phyloP scores from a whole-genome alignment of 179 eudicot genomes.

The Vitellaria paradoxa region DNA sequence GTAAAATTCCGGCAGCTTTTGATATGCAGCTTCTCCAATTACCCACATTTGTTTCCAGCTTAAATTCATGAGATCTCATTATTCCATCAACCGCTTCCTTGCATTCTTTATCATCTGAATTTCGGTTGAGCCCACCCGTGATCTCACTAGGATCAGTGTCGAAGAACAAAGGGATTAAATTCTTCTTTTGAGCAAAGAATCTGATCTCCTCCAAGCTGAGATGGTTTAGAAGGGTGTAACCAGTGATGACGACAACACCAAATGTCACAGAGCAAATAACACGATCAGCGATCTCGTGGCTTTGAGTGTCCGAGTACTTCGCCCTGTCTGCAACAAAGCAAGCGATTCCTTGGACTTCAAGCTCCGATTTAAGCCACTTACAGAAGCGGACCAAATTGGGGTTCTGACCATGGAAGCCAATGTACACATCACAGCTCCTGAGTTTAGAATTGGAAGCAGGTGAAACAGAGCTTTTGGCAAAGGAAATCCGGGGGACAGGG shows the following conservation, averaged over 20 bases:
- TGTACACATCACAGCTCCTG: conserved; percentile 84
- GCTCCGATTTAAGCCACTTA: conserved; percentile 93
- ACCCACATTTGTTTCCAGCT: conserved; percentile 56
- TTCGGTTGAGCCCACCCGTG: conserved; percentile 25
- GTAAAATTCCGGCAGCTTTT: conserved; percentile 57
- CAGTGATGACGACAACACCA: conserved; percentile 70
- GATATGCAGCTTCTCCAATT: conserved; percentile 74
- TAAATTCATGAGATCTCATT: conserved; percentile 51
- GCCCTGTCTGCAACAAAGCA: conserved; percentile 83
- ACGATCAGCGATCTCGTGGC: conserved; percentile 86
- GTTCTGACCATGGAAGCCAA: conserved; percentile 73
- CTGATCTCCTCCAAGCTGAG: conserved; percentile 69
- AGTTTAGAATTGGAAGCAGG: conserved; percentile 66
- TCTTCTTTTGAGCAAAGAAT: conserved; percentile 84
- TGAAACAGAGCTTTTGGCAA: conserved; percentile 58
- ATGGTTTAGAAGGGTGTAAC: conserved; percentile 47
- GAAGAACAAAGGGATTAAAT: conserved; percentile 73
- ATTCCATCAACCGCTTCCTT: conserved; percentile 68
- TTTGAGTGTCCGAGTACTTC: conserved; percentile 69
- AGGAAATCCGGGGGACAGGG: conserved; percentile 74
- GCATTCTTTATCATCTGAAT: conserved; percentile 54
- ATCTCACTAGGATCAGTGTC: conserved; percentile 50
- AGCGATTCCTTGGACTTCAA: conserved; percentile 85
- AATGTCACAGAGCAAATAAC: conserved; percentile 77
- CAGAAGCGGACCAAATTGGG: conserved; percentile 60